A percentile compares a stretch with the other conserved stretches of the same genome.
These are phyloP conservation scores for Choiromyces venosus DNA, from an alignment of 495 filamentous ascomycete genomes.

Conservation along the genomic window DNA sequence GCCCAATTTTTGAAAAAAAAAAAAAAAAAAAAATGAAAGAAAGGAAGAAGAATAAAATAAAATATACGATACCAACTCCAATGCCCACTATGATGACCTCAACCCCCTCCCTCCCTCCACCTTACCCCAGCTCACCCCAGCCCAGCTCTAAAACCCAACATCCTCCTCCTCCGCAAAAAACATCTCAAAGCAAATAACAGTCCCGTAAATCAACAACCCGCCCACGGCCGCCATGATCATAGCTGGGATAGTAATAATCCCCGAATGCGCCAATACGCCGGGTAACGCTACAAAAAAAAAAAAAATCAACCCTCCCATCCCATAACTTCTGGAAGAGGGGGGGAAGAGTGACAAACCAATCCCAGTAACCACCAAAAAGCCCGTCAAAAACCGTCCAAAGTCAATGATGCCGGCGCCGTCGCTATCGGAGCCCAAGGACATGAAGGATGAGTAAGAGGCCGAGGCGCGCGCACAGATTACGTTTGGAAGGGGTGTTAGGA, in stretches of 20 bases:
- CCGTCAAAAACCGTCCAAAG: conserved; percentile 88
- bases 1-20: neutral
- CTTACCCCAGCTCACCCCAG: too few relatives aligned
- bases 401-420: conserved; percentile 73
- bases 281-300: conserved; percentile 66
- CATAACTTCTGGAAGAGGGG: neutral
- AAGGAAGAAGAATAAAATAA: too few relatives aligned
- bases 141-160: neutral
- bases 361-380: conserved; percentile 96
- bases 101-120: neutral
- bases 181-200: conserved; percentile 94
- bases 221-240: conserved; percentile 94
- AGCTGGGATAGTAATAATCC: conserved; percentile 68
- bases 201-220: conserved; percentile 90
- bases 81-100: neutral
- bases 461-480: conserved; percentile 83
- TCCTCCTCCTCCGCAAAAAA: conserved; percentile 90
- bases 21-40: neutral
- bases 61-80: too few relatives aligned
- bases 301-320: conserved; percentile 18
- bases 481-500: conserved; percentile 90
- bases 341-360: conserved; percentile 62
- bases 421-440: conserved; percentile 63
- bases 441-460: conserved; percentile 95
- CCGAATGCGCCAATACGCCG: conserved; percentile 77